Base-by-base conservation (phyloP, 2,329 filamentous ascomycete genomes). In the Davidsoniella australis region DNA sequence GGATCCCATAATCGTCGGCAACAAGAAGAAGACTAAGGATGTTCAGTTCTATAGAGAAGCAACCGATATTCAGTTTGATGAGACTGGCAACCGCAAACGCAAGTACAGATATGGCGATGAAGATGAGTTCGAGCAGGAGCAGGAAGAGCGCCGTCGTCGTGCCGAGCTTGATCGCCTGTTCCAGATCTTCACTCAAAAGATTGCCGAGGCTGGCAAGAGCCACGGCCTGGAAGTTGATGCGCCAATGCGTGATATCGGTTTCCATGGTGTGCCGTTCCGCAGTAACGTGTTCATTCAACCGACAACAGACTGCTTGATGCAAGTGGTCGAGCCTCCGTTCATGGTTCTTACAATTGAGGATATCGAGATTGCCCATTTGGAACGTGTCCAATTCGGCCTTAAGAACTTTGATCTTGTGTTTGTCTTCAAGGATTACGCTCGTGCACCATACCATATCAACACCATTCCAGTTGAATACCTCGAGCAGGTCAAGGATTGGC, bases 391-490 rank as follows among this genome's bases (percentile, higher is more conserved):
- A 66, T 98, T 98, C 60, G 93, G 91, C 33, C 73, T 98, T 54
- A 95, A 96, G 72, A 98, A 98, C 66, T 98, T 98, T 63, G 91
- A 98, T 66, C 79, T 98, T 64, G 91, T 98, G 17, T 88, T 96
- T 60, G 85, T 98, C 37, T 96, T 94, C 72, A 96, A 96, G 61
- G 91, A 98, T 67, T 96, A 94, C 65, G 78, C 83, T 48, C 78
- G 88, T n/a, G 66, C 85, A 2, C 89, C 89, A 1, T 83, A 82
- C 50, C 91, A 98, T 64, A 82, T 98, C 71, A 98, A 98, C 67
- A 98, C 91, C 5, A 96, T 98, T 55, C 93, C 91, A 0, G 86
- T 98, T 20, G 91, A 98, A 61, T 85, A 82, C 2, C 73, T 98
- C 3, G 91, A 98, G 57, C 81, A 85, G 48, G 89, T 98, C 56